phyloP scores from a whole-genome alignment of 805 yeast genomes.

The Starmerella floris region DNA sequence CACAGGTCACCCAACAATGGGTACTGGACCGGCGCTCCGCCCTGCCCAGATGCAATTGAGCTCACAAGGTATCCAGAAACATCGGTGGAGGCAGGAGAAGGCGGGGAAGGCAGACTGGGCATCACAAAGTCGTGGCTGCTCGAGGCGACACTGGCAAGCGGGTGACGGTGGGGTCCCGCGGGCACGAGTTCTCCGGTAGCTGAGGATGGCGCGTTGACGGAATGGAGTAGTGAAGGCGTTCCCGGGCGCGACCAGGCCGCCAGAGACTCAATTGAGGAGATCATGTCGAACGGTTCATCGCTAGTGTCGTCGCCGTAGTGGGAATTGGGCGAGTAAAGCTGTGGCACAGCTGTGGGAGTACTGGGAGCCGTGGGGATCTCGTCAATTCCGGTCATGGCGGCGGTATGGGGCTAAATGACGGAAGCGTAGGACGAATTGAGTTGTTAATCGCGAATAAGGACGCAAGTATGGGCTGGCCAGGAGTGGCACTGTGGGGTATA shows the following conservation, averaged over 20 bases:
- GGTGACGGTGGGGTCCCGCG: background rate
- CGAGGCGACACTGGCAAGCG: background rate
- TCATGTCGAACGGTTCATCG: conserved; percentile 9
- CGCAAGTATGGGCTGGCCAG: no score
- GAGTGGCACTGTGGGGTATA: no score
- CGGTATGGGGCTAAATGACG: no score
- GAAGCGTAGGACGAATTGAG: no score
- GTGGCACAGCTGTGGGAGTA: background rate
- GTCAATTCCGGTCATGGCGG: background rate
- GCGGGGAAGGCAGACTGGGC: conserved; percentile 8
- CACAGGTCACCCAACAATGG: background rate
- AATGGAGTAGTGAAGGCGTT: background rate
- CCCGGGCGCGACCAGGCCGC: conserved; percentile 1
- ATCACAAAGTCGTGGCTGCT: conserved; percentile 6
- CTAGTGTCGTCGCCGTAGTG: background rate
- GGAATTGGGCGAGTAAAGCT: background rate
- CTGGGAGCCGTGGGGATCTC: background rate
- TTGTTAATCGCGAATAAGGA: no score
- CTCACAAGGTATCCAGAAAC: no score
- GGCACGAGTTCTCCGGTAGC: no score
- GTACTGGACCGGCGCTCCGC: no score
- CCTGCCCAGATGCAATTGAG: no score
- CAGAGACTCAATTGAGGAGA: conserved; percentile 12
- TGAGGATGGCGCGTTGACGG: no score
- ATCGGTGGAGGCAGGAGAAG: background rate